These are phyloP conservation scores for Coemansia aciculifera DNA, from an alignment of 192 early-diverging fungal species.

Conservation along the genomic window DNA sequence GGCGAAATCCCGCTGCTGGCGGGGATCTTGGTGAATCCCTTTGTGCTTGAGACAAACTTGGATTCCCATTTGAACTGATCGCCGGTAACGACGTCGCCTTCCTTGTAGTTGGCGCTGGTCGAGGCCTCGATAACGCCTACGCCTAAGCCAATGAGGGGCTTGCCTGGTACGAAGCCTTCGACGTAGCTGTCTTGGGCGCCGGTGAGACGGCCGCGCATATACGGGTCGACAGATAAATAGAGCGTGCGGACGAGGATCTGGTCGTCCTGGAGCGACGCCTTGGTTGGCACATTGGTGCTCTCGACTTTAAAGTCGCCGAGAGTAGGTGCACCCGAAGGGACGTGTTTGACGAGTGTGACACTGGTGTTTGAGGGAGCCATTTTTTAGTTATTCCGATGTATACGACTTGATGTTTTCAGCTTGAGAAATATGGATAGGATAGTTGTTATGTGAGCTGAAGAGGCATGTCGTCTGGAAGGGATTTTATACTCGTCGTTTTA, in stretches of 20 bases:
- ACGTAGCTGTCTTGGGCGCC: slow-evolving; percentile 59
- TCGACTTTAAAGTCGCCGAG: slow-evolving; percentile 31
- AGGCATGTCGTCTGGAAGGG: neutral
- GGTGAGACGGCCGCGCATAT: slow-evolving; percentile 72
- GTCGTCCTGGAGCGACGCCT: slow-evolving; percentile 19
- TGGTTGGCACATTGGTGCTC: slow-evolving; percentile 16
- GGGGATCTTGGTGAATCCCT: slow-evolving; percentile 16
- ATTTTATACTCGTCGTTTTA: neutral
- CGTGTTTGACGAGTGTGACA: slow-evolving; percentile 17
- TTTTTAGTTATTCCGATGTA: neutral
- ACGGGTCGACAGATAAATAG: slow-evolving; percentile 72
- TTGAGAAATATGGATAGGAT: neutral
- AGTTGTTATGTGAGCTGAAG: neutral
- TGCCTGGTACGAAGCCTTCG: slow-evolving; percentile 57
- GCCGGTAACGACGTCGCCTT: slow-evolving; percentile 78
- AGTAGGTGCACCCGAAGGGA: slow-evolving; percentile 24
- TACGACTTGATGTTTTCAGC: neutral
- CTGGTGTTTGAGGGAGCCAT: slow-evolving; percentile 22
- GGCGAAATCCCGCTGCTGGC: slow-evolving; percentile 53
- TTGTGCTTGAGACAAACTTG: slow-evolving; percentile 40
- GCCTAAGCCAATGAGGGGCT: slow-evolving; percentile 42
- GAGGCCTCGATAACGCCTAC: slow-evolving; percentile 68
- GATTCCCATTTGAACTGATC: slow-evolving; percentile 63
- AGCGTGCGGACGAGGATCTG: slow-evolving; percentile 59
- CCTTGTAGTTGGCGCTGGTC: slow-evolving; percentile 56